Percentiles rank a stretch among this genome's conserved stretches.
Evolutionary conservation across 2,329 filamentous ascomycete genomes (phyloP).

Genomic region (Aspergillus ochraceoroseus): DNA sequence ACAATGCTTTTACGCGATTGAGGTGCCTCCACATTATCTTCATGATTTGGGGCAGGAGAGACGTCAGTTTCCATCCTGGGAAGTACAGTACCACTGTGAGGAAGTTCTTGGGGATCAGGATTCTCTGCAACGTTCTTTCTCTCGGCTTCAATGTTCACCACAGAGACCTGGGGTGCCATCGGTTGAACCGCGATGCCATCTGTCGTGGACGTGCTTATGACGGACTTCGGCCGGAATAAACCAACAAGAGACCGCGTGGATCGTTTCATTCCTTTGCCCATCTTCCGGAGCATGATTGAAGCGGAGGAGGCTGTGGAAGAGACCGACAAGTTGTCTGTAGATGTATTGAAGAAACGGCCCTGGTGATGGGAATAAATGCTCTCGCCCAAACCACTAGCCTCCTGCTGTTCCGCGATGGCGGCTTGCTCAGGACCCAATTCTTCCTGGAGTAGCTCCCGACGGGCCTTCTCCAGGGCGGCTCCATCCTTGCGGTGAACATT

Average conservation of each 20-base stretch:
- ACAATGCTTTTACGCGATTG: conserved; percentile 77
- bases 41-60: conserved; percentile 52
- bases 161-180: conserved; percentile 80
- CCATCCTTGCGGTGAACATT: conserved; percentile 43
- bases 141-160: conserved; percentile 94
- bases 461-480: conserved; percentile 53
- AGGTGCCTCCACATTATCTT: conserved; percentile 43
- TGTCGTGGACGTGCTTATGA: conserved; percentile 65
- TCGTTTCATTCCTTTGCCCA: conserved; percentile 98
- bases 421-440: conserved; percentile 82
- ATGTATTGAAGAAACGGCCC: conserved; percentile 77
- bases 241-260: conserved; percentile 85
- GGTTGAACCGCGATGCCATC: conserved; percentile 62
- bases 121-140: conserved; percentile 77
- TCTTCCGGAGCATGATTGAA: conserved; percentile 69
- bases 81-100: conserved; percentile 70
- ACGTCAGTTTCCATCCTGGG: conserved; percentile 80
- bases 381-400: conserved; percentile 83
- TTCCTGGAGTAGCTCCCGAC: conserved; percentile 61
- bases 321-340: conserved; percentile 76
- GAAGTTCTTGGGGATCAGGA: conserved; percentile 57
- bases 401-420: conserved; percentile 85
- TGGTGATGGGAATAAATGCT: conserved; percentile 81
- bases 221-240: conserved; percentile 88
- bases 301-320: conserved; percentile 48